Evolutionary conservation across 805 yeast genomes (phyloP), one percentile per base, ranked within the genome.

Genomic region (Huiozyma naganishii): DNA sequence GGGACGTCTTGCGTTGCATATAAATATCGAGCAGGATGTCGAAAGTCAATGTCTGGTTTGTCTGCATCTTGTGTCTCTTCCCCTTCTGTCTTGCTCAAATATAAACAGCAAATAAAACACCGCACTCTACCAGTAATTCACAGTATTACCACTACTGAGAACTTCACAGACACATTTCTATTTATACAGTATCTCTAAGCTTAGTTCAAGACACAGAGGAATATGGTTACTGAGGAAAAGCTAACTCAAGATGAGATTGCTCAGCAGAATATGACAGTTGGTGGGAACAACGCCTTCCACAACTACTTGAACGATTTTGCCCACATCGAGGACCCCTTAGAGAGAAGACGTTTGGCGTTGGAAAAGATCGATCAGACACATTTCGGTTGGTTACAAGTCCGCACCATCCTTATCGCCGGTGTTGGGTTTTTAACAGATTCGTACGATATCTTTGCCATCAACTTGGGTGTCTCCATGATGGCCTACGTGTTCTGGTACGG

Each of bases 341-440:
- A 84, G 65, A 80, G 95, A 74, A 78, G 90, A 74, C 44, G 89
- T 71, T 68, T 83, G 58, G 94, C 94, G 37, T 69, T 84, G 59
- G 87, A 83, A 63, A 83, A 83, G 60, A 84, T 84, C 50, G 95
- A 84, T 65, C 79, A 80, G 52, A 84, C 87, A 43, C 65, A 71
- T 0, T 84, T 84, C 53, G 85, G 89, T 46, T 80, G 88, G 92
- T 80, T 83, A 58, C 92, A 84, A 57, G 65, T 83, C 43, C 77
- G 86, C 66, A 83, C 87, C 71, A 83, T 85, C 55, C 61, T 76
- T 65, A 87, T 85, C 61, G 95, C 95, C 9, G 87, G 96, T 72
- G 92, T 87, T 52, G 96, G 96, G 63, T 87, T 87, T 77, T 65
- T 88, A 67, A 87, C 95, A 29, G 96, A 87, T 68, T 78, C 95